Conservation (phyloP, 1,284 basidiomycete genomes). For the Kwoniella shivajii region DNA sequence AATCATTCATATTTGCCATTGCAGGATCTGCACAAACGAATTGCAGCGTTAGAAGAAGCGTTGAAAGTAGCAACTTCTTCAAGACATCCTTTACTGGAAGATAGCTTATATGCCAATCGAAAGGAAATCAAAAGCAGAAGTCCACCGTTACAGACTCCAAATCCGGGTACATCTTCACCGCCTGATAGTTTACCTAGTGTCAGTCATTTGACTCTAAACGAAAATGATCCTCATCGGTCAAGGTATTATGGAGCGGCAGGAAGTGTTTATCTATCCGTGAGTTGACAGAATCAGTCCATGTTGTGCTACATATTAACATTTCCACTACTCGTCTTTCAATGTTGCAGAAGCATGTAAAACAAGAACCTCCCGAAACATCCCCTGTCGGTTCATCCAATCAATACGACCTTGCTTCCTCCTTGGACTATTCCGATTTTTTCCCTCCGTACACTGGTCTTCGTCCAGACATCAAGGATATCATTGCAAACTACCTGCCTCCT, state of each 20-base stretch:
- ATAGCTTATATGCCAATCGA: slow-evolving; percentile 15
- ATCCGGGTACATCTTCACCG: not conserved
- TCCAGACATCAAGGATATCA: slow-evolving; percentile 7
- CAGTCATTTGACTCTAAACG: slow-evolving; percentile 5
- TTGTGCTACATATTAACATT: too few relatives aligned
- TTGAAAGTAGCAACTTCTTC: slow-evolving; percentile 10
- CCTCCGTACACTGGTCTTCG: slow-evolving; percentile 4
- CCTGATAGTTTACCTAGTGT: slow-evolving; percentile 8
- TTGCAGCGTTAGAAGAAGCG: slow-evolving; percentile 23
- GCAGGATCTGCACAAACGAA: slow-evolving; percentile 22
- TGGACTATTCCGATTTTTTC: slow-evolving; percentile 9
- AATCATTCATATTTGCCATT: not conserved
- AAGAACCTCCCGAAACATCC: not conserved
- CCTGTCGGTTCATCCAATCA: not conserved
- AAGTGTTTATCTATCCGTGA: slow-evolving; percentile 19
- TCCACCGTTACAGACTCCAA: not conserved
- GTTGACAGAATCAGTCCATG: too few relatives aligned
- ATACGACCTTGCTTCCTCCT: slow-evolving; percentile 3
- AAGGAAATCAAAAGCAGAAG: slow-evolving; percentile 1
- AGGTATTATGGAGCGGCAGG: slow-evolving; percentile 26
- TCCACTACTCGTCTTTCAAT: too few relatives aligned
- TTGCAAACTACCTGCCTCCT: slow-evolving; percentile 12
- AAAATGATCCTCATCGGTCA: slow-evolving; percentile 11
- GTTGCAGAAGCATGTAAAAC: not conserved
- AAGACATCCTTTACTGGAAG: slow-evolving; percentile 18